phyloP scores from a whole-genome alignment of 306 rosid species.

The Sophora flavescens region DNA sequence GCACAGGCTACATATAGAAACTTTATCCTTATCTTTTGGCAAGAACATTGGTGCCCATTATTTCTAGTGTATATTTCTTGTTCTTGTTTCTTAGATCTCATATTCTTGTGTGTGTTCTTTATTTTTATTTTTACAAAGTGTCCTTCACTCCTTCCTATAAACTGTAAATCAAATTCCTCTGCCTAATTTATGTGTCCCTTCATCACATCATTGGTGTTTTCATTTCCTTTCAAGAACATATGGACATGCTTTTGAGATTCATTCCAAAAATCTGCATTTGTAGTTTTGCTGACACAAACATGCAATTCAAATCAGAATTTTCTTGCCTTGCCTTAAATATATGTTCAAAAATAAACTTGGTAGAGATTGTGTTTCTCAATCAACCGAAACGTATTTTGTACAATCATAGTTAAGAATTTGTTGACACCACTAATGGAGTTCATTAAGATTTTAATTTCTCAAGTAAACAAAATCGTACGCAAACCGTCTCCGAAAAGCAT shows the following conservation, averaged over 20 bases:
- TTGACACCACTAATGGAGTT: background rate
- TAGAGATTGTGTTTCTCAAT: background rate
- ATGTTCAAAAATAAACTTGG: background rate
- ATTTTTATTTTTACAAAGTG: too few relatives aligned
- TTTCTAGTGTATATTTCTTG: background rate
- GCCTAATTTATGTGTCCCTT: background rate
- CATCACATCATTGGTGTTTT: background rate
- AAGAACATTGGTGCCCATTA: background rate
- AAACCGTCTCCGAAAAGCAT: background rate
- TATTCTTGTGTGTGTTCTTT: background rate
- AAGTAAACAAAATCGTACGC: background rate
- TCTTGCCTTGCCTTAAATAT: background rate
- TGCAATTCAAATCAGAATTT: background rate
- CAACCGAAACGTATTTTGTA: background rate
- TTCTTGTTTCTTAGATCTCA: background rate
- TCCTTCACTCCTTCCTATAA: background rate
- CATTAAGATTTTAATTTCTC: background rate
- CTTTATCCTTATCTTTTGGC: too few relatives aligned
- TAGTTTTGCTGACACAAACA: background rate
- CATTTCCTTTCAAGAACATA: conserved; percentile 1
- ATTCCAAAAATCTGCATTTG: background rate
- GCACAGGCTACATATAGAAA: background rate
- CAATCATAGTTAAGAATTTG: background rate
- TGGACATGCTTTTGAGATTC: background rate
- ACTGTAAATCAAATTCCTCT: background rate